phyloP scores from a whole-genome alignment of 106 monocot species.

The Phalaenopsis aphrodite region DNA sequence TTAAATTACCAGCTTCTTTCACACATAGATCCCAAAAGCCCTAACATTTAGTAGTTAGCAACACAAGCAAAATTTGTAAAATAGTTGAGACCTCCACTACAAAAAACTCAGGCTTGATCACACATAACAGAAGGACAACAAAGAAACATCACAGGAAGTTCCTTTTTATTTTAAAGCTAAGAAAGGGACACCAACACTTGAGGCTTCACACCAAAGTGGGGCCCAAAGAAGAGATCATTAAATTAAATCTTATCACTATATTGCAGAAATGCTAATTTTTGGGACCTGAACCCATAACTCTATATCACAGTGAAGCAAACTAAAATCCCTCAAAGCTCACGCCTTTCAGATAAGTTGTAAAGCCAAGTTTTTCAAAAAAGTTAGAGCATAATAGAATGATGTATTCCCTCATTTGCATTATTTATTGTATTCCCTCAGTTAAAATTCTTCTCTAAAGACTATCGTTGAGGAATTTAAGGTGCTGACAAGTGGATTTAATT shows the following conservation, averaged over 20 bases:
- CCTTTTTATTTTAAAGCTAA: too few species aligned
- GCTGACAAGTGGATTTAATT: background rate
- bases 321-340: background rate
- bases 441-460: background rate
- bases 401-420: background rate
- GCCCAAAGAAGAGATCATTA: background rate
- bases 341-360: background rate
- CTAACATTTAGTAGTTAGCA: too few species aligned
- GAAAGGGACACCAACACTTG: background rate
- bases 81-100: too few species aligned
- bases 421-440: background rate
- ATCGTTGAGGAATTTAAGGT: background rate
- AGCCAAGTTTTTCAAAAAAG: background rate
- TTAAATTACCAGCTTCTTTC: too few species aligned
- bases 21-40: too few species aligned
- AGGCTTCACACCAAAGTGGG: background rate
- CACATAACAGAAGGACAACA: too few species aligned
- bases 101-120: too few species aligned
- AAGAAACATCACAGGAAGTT: too few species aligned
- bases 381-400: background rate
- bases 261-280: background rate
- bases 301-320: background rate
- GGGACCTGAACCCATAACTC: background rate
- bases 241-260: background rate
- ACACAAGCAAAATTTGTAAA: too few species aligned